Percentiles rank a stretch among this genome's conserved stretches.
Conservation (phyloP, 768 basidiomycete genomes). For the Tubosaeta sp. region DNA sequence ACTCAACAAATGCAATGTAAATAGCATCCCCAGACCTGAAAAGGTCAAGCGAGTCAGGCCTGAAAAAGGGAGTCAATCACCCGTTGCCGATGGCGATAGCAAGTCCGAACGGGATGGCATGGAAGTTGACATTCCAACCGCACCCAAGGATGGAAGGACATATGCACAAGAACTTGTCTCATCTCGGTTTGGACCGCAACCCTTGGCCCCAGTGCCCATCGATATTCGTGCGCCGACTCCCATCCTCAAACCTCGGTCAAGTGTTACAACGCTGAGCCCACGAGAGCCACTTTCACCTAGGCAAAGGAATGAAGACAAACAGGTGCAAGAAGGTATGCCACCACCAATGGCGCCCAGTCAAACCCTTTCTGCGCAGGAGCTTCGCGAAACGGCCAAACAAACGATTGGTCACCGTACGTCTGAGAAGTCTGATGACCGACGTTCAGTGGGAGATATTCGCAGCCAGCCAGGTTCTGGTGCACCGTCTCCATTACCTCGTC, state of each 20-base stretch:
- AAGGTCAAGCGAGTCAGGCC: slow-evolving; percentile 59
- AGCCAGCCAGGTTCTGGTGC: slow-evolving; percentile 48
- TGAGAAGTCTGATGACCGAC: slow-evolving; percentile 41
- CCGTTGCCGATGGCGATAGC: slow-evolving; percentile 30
- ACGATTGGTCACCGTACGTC: slow-evolving; percentile 40
- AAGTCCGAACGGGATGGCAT: slow-evolving; percentile 29
- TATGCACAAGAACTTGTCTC: slow-evolving; percentile 14
- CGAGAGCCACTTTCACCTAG: slow-evolving; percentile 40
- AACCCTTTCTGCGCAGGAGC: slow-evolving; percentile 71
- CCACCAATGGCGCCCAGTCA: slow-evolving; percentile 78
- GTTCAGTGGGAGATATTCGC: slow-evolving; percentile 35
- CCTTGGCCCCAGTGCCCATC: slow-evolving; percentile 10
- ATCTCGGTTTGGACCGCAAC: slow-evolving; percentile 21
- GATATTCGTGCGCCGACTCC: slow-evolving; percentile 16
- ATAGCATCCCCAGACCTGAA: slow-evolving; percentile 73
- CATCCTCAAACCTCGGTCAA: slow-evolving; percentile 13
- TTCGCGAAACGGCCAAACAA: slow-evolving; percentile 76
- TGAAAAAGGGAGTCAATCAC: slow-evolving; percentile 36
- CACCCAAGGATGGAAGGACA: slow-evolving; percentile 25
- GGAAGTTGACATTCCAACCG: slow-evolving; percentile 32
- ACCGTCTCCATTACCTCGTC: slow-evolving; percentile 51
- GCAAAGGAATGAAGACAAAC: slow-evolving; percentile 39
- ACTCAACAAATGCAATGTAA: slow-evolving; percentile 4
- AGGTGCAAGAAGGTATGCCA: slow-evolving; percentile 53
- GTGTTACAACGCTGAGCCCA: slow-evolving; percentile 16